These are phyloP conservation scores for Cercophora newfieldiana DNA, from an alignment of 495 filamentous ascomycete species.

Conservation along the genomic window DNA sequence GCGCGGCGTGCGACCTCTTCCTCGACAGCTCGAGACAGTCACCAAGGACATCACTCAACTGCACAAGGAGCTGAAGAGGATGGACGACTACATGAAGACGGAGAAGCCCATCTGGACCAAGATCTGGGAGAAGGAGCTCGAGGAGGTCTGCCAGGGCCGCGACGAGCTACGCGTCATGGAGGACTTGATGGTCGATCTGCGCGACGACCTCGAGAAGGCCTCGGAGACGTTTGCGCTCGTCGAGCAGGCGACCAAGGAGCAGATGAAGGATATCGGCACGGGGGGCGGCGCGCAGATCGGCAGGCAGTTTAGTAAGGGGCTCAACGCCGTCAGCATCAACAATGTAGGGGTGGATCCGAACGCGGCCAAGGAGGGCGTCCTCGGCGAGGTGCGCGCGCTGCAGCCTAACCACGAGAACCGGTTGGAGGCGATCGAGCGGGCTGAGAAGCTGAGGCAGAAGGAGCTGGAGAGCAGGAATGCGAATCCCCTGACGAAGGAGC, in stretches of 20 bases:
- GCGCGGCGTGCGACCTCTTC: slow-evolving; percentile 87
- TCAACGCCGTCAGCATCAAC: slow-evolving; percentile 51
- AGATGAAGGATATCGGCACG: slow-evolving; percentile 68
- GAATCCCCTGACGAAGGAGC: slow-evolving; percentile 84
- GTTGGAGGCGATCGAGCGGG: slow-evolving; percentile 91
- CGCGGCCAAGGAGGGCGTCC: slow-evolving; percentile 83
- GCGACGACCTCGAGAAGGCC: slow-evolving; percentile 94
- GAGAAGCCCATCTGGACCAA: slow-evolving; percentile 98
- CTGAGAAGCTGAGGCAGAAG: slow-evolving; percentile 82
- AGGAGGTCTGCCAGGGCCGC: slow-evolving; percentile 90
- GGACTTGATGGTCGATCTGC: slow-evolving; percentile 84
- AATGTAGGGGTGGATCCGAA: slow-evolving; percentile 68
- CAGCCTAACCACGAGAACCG: slow-evolving; percentile 93
- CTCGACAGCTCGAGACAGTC: slow-evolving; percentile 85
- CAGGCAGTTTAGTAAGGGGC: slow-evolving; percentile 55
- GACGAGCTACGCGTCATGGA: slow-evolving; percentile 94
- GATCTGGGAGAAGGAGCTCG: slow-evolving; percentile 96
- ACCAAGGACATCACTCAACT: slow-evolving; percentile 81
- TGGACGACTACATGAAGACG: slow-evolving; percentile 84
- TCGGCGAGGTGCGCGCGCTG: slow-evolving; percentile 90
- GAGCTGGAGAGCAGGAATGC: slow-evolving; percentile 77
- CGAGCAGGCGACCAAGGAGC: slow-evolving; percentile 94
- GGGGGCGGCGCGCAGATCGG: slow-evolving; percentile 34
- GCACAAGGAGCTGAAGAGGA: slow-evolving; percentile 86
- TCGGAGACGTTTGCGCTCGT: slow-evolving; percentile 89